These are phyloP conservation scores for Fusarium palustre DNA, from an alignment of 2,329 filamentous ascomycete species.

Conservation along the genomic window DNA sequence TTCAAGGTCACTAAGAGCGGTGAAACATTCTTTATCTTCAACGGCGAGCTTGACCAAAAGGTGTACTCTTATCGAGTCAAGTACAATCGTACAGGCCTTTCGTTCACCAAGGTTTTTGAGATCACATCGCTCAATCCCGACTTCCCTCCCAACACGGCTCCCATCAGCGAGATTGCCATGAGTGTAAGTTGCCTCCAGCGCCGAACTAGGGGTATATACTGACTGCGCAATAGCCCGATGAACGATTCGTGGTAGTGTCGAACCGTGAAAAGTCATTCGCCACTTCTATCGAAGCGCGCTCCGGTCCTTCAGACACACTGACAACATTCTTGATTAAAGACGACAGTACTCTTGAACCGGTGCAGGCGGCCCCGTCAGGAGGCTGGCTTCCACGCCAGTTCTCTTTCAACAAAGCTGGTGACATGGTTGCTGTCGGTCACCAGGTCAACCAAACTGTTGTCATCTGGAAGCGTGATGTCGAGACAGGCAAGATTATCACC, in stretches of 20 bases:
- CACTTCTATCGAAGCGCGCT: slow-evolving; percentile 23
- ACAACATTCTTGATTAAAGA: slow-evolving; percentile 41
- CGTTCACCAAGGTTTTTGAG: slow-evolving; percentile 42
- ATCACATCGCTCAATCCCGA: slow-evolving; percentile 32
- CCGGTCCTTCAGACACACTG: slow-evolving; percentile 39
- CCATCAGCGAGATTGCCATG: slow-evolving; percentile 42
- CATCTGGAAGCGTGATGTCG: slow-evolving; percentile 41
- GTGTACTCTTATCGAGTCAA: slow-evolving; percentile 42
- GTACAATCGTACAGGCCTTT: slow-evolving; percentile 24
- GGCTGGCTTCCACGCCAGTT: slow-evolving; percentile 43
- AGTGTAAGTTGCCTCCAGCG: slow-evolving; percentile 21
- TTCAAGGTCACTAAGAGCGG: slow-evolving; percentile 39
- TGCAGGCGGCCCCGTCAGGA: slow-evolving; percentile 40
- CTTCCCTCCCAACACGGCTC: slow-evolving; percentile 36
- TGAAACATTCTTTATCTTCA: slow-evolving; percentile 43
- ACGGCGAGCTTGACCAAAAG: slow-evolving; percentile 43
- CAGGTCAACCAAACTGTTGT: slow-evolving; percentile 41
- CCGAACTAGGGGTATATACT: accelerated
- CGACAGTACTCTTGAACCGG: slow-evolving; percentile 30
- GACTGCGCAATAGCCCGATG: slow-evolving; percentile 26
- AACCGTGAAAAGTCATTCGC: slow-evolving; percentile 43
- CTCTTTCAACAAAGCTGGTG: slow-evolving; percentile 42
- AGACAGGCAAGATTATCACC: slow-evolving; percentile 37
- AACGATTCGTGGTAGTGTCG: slow-evolving; percentile 39
- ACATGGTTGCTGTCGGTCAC: slow-evolving; percentile 44